These are phyloP conservation scores for Gaillardinia entomophila DNA, from an alignment of 805 yeast genomes.

Conservation along the genomic window DNA sequence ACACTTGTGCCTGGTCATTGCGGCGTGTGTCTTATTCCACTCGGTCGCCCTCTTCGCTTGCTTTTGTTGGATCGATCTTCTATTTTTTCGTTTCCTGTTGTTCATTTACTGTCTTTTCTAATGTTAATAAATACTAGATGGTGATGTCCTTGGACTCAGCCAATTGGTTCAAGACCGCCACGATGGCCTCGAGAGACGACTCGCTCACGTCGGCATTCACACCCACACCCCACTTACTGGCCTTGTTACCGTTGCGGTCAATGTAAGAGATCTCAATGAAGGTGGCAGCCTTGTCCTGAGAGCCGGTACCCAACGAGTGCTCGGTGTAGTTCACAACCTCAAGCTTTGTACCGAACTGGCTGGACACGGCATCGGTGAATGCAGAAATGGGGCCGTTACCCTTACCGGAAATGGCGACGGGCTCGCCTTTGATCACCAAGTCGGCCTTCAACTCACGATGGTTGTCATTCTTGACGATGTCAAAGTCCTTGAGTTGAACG, in stretches of 20 bases:
- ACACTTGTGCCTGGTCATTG: too few relatives aligned
- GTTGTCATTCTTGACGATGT: slow-evolving; percentile 1
- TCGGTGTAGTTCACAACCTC: slow-evolving; percentile 70
- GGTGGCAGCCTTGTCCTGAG: slow-evolving; percentile 71
- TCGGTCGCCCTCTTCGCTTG: too few relatives aligned
- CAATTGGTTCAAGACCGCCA: slow-evolving; percentile 17
- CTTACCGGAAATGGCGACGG: slow-evolving; percentile 41
- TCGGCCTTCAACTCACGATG: slow-evolving; percentile 25
- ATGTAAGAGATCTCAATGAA: slow-evolving; percentile 40
- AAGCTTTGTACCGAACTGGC: slow-evolving; percentile 42
- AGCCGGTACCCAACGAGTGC: slow-evolving; percentile 73
- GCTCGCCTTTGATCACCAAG: slow-evolving; percentile 28
- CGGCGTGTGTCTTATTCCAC: too few relatives aligned
- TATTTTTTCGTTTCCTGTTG: too few relatives aligned
- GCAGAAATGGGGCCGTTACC: slow-evolving; percentile 87
- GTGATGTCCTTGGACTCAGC: slow-evolving; percentile 23
- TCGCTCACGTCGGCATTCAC: slow-evolving; percentile 38
- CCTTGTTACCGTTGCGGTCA: slow-evolving; percentile 2
- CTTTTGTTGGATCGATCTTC: too few relatives aligned
- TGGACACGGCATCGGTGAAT: slow-evolving; percentile 40
- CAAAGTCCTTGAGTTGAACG: slow-evolving; percentile 1
- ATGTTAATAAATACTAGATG: too few relatives aligned
- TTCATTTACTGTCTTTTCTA: too few relatives aligned
- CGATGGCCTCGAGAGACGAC: slow-evolving; percentile 30
- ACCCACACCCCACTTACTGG: slow-evolving; percentile 38